Evolutionary conservation across 2,329 filamentous ascomycete species (phyloP).

Genomic region (Botrytis tulipae): DNA sequence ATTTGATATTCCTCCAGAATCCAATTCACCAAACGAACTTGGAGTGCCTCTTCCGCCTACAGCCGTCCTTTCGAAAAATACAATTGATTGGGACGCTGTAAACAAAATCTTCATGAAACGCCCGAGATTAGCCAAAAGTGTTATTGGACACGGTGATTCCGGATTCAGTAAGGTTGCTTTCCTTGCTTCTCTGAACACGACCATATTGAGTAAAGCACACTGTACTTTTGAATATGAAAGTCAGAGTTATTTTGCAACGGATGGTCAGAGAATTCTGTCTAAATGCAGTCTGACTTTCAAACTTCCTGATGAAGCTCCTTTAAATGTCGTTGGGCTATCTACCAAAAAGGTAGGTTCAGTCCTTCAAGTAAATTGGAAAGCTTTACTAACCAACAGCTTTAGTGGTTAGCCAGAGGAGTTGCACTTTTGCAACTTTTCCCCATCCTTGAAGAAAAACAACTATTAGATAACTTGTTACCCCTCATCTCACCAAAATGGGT

Average conservation of each 20-base stretch:
- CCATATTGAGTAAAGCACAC: not conserved
- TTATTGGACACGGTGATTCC: not conserved
- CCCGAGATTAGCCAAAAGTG: not conserved
- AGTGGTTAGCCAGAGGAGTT: not conserved
- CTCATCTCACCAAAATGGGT: not conserved
- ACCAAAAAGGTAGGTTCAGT: not conserved
- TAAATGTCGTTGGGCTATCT: not conserved
- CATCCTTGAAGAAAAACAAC: slow-evolving; percentile 6
- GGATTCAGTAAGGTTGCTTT: not conserved
- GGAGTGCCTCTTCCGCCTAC: not conserved
- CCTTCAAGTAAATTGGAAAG: not conserved
- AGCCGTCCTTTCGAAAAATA: not conserved
- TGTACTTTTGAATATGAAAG: not conserved
- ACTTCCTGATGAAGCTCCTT: not conserved
- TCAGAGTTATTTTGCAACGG: not conserved
- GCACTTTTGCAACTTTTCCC: slow-evolving; percentile 10
- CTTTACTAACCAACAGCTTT: not conserved
- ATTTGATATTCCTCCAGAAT: not conserved
- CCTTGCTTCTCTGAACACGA: not conserved
- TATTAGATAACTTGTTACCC: not conserved
- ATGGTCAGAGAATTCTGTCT: not conserved
- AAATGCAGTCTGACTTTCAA: not conserved
- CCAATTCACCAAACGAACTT: not conserved
- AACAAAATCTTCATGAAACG: not conserved
- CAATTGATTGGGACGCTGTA: not conserved